These are phyloP conservation scores for Kewa caespitosa DNA, from an alignment of 179 eudicot species.

Conservation along the genomic window DNA sequence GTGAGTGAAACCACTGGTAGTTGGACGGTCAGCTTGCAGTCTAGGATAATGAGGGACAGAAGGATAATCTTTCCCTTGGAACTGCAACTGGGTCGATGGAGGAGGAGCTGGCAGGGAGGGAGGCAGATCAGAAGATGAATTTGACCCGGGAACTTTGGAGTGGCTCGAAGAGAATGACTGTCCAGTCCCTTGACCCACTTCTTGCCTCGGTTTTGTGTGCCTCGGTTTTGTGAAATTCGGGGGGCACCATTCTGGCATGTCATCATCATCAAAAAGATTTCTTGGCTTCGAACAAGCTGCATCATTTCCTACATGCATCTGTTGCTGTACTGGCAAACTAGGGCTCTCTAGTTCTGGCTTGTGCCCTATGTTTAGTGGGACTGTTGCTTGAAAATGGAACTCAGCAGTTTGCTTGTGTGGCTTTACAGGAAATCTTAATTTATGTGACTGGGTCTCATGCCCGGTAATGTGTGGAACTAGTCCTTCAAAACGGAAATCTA, in stretches of 20 bases:
- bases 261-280: conserved; percentile 60
- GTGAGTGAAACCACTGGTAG: conserved; percentile 3
- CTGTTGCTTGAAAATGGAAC: conserved; percentile 2
- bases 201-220: conserved; percentile 24
- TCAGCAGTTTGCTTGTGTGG: conserved; percentile 17
- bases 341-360: conserved; percentile 17
- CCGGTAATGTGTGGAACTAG: not conserved
- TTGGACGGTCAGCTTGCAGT: not conserved
- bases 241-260: conserved; percentile 88
- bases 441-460: conserved; percentile 16
- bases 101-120: conserved; percentile 24
- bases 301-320: conserved; percentile 6
- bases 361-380: conserved; percentile 5
- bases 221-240: conserved; percentile 35
- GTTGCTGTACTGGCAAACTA: conserved; percentile 11
- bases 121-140: conserved; percentile 27
- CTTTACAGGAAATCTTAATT: conserved; percentile 5
- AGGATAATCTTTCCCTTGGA: conserved; percentile 13
- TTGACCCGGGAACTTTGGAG: conserved; percentile 22
- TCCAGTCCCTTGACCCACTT: conserved; percentile 17
- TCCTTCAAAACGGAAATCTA: conserved; percentile 8
- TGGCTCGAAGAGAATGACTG: conserved; percentile 18
- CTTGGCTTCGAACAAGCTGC: conserved; percentile 17
- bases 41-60: conserved; percentile 9
- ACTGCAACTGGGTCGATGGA: conserved; percentile 19